Evolutionary conservation across 2,329 filamentous ascomycete species (phyloP).

Genomic region (Alternaria consortialis): DNA sequence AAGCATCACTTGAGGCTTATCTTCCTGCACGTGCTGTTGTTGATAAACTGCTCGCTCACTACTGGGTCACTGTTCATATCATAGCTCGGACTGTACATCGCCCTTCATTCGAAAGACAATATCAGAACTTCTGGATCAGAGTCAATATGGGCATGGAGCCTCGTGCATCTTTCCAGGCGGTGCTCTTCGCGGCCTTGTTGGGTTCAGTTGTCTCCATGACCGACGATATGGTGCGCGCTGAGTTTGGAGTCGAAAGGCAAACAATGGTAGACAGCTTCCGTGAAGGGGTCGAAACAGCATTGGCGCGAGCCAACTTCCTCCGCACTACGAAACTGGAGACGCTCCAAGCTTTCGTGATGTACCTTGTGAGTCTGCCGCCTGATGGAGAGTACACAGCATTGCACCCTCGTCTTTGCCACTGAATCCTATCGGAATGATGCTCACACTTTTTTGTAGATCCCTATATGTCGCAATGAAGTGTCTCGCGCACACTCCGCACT

Average conservation of each 20-base stretch:
- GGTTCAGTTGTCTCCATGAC: conserved; percentile 73
- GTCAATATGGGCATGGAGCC: conserved; percentile 69
- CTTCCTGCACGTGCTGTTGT: conserved; percentile 67
- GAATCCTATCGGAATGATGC: neutral
- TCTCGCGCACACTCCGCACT: conserved; percentile 78
- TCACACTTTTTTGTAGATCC: conserved; percentile 61
- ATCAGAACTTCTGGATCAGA: conserved; percentile 71
- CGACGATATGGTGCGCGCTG: conserved; percentile 60
- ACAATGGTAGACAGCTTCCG: conserved; percentile 64
- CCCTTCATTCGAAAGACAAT: conserved; percentile 71
- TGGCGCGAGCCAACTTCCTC: conserved; percentile 75
- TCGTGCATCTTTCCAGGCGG: conserved; percentile 69
- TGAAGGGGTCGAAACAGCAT: conserved; percentile 71
- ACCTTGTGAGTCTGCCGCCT: conserved; percentile 64
- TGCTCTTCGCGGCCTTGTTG: conserved; percentile 75
- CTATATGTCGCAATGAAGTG: conserved; percentile 75
- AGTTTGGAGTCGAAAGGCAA: conserved; percentile 66
- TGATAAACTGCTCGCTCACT: conserved; percentile 71
- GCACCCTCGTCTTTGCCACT: neutral
- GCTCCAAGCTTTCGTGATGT: conserved; percentile 79
- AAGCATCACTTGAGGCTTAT: conserved; percentile 63
- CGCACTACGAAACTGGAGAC: conserved; percentile 77
- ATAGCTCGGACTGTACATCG: conserved; percentile 74
- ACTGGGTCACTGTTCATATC: conserved; percentile 73
- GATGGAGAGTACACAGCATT: too few relatives aligned